Conservation (phyloP, 75 land plant genomes). For the Sequoiadendron giganteum region DNA sequence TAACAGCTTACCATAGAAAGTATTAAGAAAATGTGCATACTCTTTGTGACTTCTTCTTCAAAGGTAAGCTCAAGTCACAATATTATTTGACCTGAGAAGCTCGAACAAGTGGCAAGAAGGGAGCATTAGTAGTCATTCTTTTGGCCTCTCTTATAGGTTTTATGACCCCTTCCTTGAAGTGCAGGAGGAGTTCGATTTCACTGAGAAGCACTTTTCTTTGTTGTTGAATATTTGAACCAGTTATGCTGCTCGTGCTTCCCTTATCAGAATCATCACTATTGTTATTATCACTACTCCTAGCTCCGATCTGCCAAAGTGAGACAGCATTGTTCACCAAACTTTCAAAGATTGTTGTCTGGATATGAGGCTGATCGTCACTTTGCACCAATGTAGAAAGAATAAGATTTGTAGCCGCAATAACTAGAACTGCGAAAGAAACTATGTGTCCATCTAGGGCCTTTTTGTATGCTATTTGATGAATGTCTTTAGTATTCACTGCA, state of each 20-base stretch:
- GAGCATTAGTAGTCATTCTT: neutral
- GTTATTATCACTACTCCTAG: neutral
- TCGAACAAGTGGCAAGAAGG: conserved; percentile 36
- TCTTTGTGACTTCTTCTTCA: neutral
- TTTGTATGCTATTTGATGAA: conserved; percentile 26
- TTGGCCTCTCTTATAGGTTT: conserved; percentile 1
- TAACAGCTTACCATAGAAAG: neutral
- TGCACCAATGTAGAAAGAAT: conserved; percentile 12
- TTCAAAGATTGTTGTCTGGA: conserved; percentile 26
- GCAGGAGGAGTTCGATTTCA: conserved; percentile 41
- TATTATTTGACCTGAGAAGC: conserved; percentile 32
- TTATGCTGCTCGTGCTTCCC: neutral
- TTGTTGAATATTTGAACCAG: neutral
- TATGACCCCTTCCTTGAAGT: conserved; percentile 13
- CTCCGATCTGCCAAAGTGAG: conserved; percentile 6
- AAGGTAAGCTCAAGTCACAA: neutral
- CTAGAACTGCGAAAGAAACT: conserved; percentile 31
- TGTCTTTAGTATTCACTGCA: conserved; percentile 29
- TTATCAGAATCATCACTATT: neutral
- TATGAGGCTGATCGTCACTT: conserved; percentile 12
- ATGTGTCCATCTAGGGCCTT: conserved; percentile 32
- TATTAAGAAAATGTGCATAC: neutral
- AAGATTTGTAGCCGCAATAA: conserved; percentile 22
- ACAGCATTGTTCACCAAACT: conserved; percentile 18
- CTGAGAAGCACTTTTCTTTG: conserved; percentile 17